Evolutionary conservation across 805 yeast species (phyloP).

Genomic region (Saccharomycopsis fermentans): DNA sequence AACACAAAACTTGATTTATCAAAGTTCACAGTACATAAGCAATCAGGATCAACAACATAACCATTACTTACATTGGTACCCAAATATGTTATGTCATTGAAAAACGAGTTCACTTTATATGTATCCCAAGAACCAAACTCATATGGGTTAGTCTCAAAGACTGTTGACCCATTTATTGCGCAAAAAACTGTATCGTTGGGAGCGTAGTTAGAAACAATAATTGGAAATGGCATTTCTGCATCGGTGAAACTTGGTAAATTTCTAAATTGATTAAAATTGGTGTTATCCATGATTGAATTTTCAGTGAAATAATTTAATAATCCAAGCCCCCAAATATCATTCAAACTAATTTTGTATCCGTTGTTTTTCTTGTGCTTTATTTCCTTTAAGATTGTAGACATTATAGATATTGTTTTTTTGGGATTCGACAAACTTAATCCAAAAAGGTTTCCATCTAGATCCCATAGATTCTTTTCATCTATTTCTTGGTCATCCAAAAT

Average conservation of each 20-base stretch:
- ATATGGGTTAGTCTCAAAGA: constrained; percentile 36
- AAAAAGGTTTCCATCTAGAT: constrained; percentile 48
- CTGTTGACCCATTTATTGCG: constrained; percentile 51
- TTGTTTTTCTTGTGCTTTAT: constrained; percentile 45
- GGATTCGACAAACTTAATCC: constrained; percentile 53
- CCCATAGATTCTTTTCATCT: constrained; percentile 49
- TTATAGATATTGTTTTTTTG: constrained; percentile 36
- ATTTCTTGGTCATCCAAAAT: constrained; percentile 26
- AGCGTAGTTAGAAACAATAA: constrained; percentile 47
- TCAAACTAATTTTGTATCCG: constrained; percentile 53
- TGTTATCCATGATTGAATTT: constrained; percentile 46
- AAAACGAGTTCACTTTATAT: constrained; percentile 50
- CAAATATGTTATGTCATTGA: constrained; percentile 55
- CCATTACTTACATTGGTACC: constrained; percentile 62
- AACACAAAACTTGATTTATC: constrained; percentile 75
- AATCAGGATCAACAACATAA: constrained; percentile 42
- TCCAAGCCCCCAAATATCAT: constrained; percentile 76
- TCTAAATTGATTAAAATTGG: constrained; percentile 44
- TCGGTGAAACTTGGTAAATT: constrained; percentile 48
- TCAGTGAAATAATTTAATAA: constrained; percentile 47
- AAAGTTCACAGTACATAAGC: constrained; percentile 51
- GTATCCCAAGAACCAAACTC: constrained; percentile 89
- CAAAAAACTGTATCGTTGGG: constrained; percentile 41
- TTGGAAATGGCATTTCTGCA: constrained; percentile 64
- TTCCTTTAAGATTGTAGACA: constrained; percentile 24